These are phyloP conservation scores for Actinomortierella wolfii DNA, from an alignment of 371 early-diverging fungal species.

Conservation along the genomic window DNA sequence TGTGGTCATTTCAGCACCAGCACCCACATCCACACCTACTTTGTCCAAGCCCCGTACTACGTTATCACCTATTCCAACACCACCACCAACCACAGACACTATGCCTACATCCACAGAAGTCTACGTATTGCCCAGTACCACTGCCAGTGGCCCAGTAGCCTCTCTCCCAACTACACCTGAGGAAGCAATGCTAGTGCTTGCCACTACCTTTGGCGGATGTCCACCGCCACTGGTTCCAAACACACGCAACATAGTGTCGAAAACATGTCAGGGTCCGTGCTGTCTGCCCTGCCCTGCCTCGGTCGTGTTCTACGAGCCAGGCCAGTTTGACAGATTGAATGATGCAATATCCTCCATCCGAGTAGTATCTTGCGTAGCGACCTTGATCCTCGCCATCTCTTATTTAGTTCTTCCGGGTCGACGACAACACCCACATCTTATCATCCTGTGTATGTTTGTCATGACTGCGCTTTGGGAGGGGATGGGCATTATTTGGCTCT, in stretches of 20 bases:
- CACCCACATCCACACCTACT: no score
- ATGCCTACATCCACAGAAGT: no score
- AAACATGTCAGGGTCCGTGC: constrained; percentile 16
- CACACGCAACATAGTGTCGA: background rate
- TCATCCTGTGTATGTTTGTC: constrained; percentile 14
- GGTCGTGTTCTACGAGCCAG: constrained; percentile 25
- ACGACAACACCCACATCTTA: constrained; percentile 36
- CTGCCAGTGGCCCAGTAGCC: no score
- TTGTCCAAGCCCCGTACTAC: no score
- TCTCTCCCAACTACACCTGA: no score
- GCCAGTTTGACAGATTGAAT: constrained; percentile 20
- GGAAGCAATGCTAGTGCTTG: no score
- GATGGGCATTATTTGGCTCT: constrained; percentile 23
- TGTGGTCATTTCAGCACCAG: no score
- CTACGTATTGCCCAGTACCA: no score
- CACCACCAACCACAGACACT: no score
- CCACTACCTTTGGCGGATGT: no score
- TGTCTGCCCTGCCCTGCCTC: constrained; percentile 40
- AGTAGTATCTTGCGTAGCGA: constrained; percentile 9
- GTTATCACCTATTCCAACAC: no score
- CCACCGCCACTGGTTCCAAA: no score
- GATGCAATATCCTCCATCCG: constrained; percentile 24
- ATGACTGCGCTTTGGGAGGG: constrained; percentile 29
- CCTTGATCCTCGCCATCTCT: constrained; percentile 6
- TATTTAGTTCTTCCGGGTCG: constrained; percentile 32